Base-by-base conservation (phyloP, 345 rosid species). In the Boechera stricta region DNA sequence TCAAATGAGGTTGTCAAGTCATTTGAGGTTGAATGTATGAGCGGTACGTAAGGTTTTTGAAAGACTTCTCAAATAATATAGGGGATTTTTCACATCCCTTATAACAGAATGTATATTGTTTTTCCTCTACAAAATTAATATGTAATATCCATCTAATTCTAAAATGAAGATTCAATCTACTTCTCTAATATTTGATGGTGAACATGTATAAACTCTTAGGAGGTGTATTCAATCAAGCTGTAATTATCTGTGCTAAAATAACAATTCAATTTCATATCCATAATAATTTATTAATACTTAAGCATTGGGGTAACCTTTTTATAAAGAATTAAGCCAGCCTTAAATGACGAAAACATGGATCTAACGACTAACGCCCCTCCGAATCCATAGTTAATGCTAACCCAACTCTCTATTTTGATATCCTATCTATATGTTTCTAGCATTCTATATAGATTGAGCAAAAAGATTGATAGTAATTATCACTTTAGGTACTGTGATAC, bases 351-450 rank as follows among this genome's bases (percentile, higher is more conserved):
- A 38, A 11, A 55, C 21, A 41, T 56, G 2, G 59, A 57, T 47
- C 73, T 53, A 75, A 57, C 78, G 6, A 56, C 78, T 64, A 74
- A 48, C 79, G 67, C 16, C 41, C 59, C 67, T 55, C 48, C 54
- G 16, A 8, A 54, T 75, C 53, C 38, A 51, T 35, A 69, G 54
- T 76, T 69, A 76, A 69, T 76, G 74, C 64, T 52, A 31, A 61
- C 44, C 48, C 6, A 61, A 32, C 56, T 52, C 48, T 52, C 15
- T 24, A 7, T 18, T 9, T 10, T 21, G 11, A 21, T 52, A 21
- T 10, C 12, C 31, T 44, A 44, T 51, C 33, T 18, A 18, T 18
- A 18, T 26, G 24, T 47, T 54, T 74, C 33, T 10, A 16, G 5
- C 12, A 33, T 39, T 63, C 63, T 65, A 74, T 56, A 56, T 74